Conservation (phyloP, 2,329 filamentous ascomycete species). For the Aspergillus candidus region DNA sequence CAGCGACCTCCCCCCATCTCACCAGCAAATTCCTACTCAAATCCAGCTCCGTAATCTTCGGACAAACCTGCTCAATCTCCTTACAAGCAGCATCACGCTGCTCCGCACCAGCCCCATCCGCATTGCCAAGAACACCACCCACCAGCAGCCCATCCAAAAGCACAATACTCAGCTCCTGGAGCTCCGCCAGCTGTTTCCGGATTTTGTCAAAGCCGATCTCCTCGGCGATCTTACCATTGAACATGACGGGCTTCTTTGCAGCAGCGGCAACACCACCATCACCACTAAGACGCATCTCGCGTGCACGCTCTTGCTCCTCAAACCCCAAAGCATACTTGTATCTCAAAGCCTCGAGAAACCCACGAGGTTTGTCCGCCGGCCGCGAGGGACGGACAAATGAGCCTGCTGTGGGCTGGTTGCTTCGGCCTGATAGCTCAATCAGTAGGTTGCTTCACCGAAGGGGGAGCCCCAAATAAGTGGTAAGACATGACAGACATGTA, state of each 20-base stretch:
- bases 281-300: conserved; percentile 1
- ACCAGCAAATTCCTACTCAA: conserved; percentile 78
- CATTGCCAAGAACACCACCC: conserved; percentile 25
- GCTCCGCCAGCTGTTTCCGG: conserved; percentile 65
- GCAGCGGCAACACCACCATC: conserved; percentile 8
- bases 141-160: conserved; percentile 74
- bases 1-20: conserved; percentile 57
- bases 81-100: conserved; percentile 23
- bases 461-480: not conserved
- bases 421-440: conserved; percentile 44
- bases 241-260: conserved; percentile 54
- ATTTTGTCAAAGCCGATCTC: conserved; percentile 96
- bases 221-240: conserved; percentile 78
- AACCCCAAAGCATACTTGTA: conserved; percentile 73
- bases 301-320: conserved; percentile 26
- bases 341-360: conserved; percentile 72
- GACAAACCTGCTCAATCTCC: conserved; percentile 53
- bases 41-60: conserved; percentile 66
- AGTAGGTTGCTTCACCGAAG: too few relatives aligned
- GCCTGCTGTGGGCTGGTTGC: conserved; percentile 62
- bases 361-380: conserved; percentile 59
- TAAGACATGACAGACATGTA: conserved; percentile 50
- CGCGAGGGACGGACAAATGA: conserved; percentile 82
- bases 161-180: conserved; percentile 72
- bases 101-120: conserved; percentile 16